These are phyloP conservation scores for Lagerstroemia speciosa DNA, from an alignment of 345 rosid species.

Conservation along the genomic window DNA sequence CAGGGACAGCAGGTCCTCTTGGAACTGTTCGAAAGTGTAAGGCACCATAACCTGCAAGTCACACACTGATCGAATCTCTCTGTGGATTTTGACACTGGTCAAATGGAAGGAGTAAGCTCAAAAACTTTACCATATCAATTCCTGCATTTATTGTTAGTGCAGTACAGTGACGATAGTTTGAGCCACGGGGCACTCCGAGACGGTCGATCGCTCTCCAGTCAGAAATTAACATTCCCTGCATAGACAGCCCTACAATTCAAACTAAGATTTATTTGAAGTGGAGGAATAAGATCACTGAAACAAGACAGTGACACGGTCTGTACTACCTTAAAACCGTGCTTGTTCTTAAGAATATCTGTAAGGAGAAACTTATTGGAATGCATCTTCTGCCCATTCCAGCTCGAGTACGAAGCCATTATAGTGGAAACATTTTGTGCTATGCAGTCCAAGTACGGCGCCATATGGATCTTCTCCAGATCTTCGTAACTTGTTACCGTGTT, in stretches of 20 bases:
- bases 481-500: neutral
- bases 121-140: neutral
- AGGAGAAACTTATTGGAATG: constrained; percentile 27
- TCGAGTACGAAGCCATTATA: constrained; percentile 36
- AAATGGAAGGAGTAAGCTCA: too few relatives aligned
- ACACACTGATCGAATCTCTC: too few relatives aligned
- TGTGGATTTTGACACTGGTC: too few relatives aligned
- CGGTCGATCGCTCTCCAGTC: constrained; percentile 63
- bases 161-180: neutral
- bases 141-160: neutral
- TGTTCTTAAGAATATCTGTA: constrained; percentile 23
- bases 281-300: neutral
- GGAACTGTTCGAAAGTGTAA: neutral
- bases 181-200: neutral
- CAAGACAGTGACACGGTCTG: neutral
- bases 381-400: constrained; percentile 38
- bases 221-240: constrained; percentile 75
- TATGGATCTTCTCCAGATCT: neutral
- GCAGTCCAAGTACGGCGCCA: neutral
- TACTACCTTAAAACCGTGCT: constrained; percentile 7
- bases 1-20: constrained; percentile 3
- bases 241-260: neutral
- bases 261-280: too few relatives aligned
- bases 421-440: constrained; percentile 9
- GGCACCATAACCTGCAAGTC: neutral